A percentile compares a stretch with the other conserved stretches of the same genome.
These are phyloP conservation scores for Glaciozyma martinii DNA, from an alignment of 768 basidiomycete genomes.

Conservation along the genomic window DNA sequence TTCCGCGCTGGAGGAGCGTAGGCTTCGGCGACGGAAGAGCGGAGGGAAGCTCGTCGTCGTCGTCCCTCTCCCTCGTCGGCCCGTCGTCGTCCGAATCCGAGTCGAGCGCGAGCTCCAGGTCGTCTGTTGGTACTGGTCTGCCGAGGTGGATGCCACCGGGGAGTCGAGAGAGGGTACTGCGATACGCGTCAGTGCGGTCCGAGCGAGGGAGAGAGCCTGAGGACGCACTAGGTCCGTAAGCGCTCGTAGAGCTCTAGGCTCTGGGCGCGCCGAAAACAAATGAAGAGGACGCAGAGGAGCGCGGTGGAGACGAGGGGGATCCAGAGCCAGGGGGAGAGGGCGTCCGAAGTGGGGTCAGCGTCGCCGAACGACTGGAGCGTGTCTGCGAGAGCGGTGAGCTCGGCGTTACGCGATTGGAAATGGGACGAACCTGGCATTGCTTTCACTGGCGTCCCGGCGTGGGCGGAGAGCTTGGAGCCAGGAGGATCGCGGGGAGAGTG, in stretches of 20 bases:
- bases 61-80: neutral
- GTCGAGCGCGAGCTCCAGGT: neutral
- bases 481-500: too few relatives aligned
- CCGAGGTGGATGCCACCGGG: neutral
- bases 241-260: slow-evolving; percentile 7
- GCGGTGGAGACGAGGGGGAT: slow-evolving; percentile 12
- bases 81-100: neutral
- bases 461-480: neutral
- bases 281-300: slow-evolving; percentile 13
- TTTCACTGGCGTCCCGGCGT: neutral
- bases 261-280: slow-evolving; percentile 12
- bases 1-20: neutral
- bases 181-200: neutral
- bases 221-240: slow-evolving; percentile 2
- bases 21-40: neutral
- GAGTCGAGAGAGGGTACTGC: neutral
- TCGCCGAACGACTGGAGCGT: slow-evolving; percentile 14
- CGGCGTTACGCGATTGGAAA: neutral
- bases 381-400: neutral
- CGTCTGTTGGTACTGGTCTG: neutral
- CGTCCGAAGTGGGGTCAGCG: slow-evolving; percentile 15
- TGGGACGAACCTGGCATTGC: neutral
- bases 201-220: neutral
- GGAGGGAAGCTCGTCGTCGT: slow-evolving; percentile 3
- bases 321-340: slow-evolving; percentile 22